Conservation (phyloP, 23 red algal species). For the Agarophyton chilense region DNA sequence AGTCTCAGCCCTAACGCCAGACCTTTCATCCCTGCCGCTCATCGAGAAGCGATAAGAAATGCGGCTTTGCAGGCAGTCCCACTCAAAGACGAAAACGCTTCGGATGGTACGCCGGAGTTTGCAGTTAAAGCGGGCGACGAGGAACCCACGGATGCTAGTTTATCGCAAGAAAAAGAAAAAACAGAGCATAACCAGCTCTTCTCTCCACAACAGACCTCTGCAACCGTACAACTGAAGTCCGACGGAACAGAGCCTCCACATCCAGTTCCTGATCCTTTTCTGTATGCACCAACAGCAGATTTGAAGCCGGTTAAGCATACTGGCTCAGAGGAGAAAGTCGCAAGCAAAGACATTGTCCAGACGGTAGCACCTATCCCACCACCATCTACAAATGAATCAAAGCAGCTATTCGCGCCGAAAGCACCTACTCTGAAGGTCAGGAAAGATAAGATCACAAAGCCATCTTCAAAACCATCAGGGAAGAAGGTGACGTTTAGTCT, state of each 20-base stretch:
- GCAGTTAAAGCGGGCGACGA: neutral
- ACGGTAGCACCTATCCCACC: neutral
- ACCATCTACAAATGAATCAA: neutral
- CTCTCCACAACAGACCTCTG: neutral
- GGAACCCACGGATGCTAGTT: neutral
- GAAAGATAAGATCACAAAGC: neutral
- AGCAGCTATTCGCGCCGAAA: neutral
- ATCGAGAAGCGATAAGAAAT: neutral
- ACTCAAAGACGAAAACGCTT: neutral
- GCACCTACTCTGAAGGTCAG: neutral
- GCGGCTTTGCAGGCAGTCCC: neutral
- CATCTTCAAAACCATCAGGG: neutral
- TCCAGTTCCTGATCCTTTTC: neutral
- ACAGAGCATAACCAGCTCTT: neutral
- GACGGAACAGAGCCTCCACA: neutral
- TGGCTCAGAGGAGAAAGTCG: neutral
- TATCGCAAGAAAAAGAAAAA: neutral
- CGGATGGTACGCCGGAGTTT: neutral
- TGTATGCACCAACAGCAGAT: neutral
- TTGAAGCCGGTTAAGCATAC: neutral
- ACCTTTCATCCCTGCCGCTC: slow-evolving; percentile 33
- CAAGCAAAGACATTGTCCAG: neutral
- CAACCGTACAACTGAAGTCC: neutral
- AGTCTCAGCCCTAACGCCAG: slow-evolving; percentile 15
- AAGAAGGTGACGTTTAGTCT: slow-evolving; percentile 19